These are phyloP conservation scores for Nepenthes gracilis DNA, from an alignment of 148 eudicot species.

Conservation along the genomic window DNA sequence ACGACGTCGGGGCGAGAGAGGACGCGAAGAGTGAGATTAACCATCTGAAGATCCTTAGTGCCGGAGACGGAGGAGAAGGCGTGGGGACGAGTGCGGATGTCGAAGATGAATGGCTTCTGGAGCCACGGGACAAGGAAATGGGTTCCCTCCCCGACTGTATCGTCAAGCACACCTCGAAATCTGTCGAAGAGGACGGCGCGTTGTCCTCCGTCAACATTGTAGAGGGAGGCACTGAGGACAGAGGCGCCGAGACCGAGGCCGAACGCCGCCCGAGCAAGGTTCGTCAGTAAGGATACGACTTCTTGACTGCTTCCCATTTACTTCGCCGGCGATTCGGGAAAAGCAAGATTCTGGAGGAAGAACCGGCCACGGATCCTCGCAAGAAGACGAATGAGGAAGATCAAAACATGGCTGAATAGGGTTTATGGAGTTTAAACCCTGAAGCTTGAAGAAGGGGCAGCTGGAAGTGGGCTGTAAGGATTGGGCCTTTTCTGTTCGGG, in stretches of 20 bases:
- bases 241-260: conserved; percentile 41
- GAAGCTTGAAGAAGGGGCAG: no score
- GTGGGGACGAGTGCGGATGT: conserved; percentile 83
- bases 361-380: no score
- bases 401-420: no score
- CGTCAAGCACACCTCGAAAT: conserved; percentile 56
- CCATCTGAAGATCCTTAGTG: conserved; percentile 96
- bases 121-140: conserved; percentile 83
- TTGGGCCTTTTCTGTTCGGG: no score
- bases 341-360: no score
- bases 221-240: conserved; percentile 51
- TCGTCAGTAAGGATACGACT: conserved; percentile 24
- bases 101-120: conserved; percentile 76
- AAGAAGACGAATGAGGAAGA: no score
- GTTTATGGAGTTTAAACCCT: no score
- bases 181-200: conserved; percentile 89
- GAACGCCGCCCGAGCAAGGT: conserved; percentile 38
- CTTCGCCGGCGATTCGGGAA: no score
- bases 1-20: conserved; percentile 60
- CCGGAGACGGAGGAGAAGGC: conserved; percentile 77
- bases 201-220: conserved; percentile 91
- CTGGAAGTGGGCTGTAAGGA: no score
- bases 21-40: conserved; percentile 77
- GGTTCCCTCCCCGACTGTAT: conserved; percentile 76
- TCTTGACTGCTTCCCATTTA: conserved; percentile 5